These are phyloP conservation scores for Tuber indicum DNA, from an alignment of 495 filamentous ascomycete genomes.

Conservation along the genomic window DNA sequence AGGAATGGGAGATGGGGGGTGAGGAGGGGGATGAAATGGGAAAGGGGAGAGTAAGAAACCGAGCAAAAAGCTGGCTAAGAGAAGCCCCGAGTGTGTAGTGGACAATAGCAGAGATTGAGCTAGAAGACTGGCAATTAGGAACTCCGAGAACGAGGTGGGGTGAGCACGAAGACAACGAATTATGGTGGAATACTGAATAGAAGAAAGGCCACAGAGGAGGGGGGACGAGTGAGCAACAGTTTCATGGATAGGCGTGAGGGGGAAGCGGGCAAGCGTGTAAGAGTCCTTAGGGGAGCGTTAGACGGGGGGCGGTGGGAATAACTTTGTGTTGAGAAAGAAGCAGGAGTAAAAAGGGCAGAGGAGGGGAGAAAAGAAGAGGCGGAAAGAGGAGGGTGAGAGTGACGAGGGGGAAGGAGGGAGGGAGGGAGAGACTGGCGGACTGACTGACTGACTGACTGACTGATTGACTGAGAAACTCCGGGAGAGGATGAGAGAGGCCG, in stretches of 20 bases:
- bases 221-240: constrained; percentile 4
- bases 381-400: constrained; percentile 33
- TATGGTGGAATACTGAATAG: constrained; percentile 49
- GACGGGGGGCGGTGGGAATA: background rate
- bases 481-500: constrained; percentile 31
- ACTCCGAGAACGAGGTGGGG: constrained; percentile 16
- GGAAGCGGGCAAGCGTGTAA: background rate
- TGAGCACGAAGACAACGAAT: constrained; percentile 10
- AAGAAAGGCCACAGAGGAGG: constrained; percentile 19
- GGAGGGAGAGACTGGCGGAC: constrained; percentile 41
- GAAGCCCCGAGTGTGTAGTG: background rate
- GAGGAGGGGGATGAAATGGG: constrained; percentile 10
- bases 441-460: constrained; percentile 26
- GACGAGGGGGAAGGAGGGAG: constrained; percentile 35
- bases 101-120: background rate
- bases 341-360: constrained; percentile 18
- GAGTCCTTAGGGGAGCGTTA: background rate
- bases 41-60: constrained; percentile 17
- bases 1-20: constrained; percentile 14
- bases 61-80: background rate
- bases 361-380: constrained; percentile 25
- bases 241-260: constrained; percentile 3
- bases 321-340: constrained; percentile 34
- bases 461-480: constrained; percentile 36
- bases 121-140: background rate